Conservation (phyloP, 1,139 yeast species). For the Candida sojae region DNA sequence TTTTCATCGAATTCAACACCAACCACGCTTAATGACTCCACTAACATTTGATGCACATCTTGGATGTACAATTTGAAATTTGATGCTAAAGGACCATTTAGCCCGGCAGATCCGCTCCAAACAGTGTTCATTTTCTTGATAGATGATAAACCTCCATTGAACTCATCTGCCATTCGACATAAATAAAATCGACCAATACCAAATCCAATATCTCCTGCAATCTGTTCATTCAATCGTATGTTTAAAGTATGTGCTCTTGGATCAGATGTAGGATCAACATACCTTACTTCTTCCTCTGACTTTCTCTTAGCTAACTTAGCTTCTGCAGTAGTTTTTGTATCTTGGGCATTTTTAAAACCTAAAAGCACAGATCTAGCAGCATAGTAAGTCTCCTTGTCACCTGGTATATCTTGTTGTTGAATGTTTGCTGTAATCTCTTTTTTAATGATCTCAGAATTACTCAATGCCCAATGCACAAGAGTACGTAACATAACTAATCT, state of each 20-base stretch:
- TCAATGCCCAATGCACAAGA: constrained; percentile 51
- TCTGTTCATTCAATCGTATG: constrained; percentile 41
- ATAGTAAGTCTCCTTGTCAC: constrained; percentile 48
- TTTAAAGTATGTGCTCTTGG: constrained; percentile 42
- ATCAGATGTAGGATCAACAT: constrained; percentile 44
- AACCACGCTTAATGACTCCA: constrained; percentile 25
- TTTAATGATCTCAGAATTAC: constrained; percentile 46
- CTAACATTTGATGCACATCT: constrained; percentile 42
- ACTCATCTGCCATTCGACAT: constrained; percentile 41
- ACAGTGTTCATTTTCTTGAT: constrained; percentile 32
- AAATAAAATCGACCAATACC: constrained; percentile 48
- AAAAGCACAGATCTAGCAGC: constrained; percentile 40
- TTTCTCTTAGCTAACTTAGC: constrained; percentile 30
- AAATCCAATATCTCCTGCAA: constrained; percentile 50
- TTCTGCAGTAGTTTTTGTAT: constrained; percentile 34
- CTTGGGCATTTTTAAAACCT: constrained; percentile 37
- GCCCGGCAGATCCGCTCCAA: constrained; percentile 20
- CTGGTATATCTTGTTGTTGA: constrained; percentile 43
- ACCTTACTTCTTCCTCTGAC: constrained; percentile 30
- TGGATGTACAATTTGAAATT: constrained; percentile 53
- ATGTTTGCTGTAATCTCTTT: constrained; percentile 30
- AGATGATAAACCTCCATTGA: constrained; percentile 42
- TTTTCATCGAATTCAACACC: constrained; percentile 38
- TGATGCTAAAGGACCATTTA: constrained; percentile 29
- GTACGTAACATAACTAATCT: constrained; percentile 48